A percentile compares a stretch with the other conserved stretches of the same genome.
Evolutionary conservation across 179 eudicot species (phyloP).

Genomic region (Drosera spatulata): DNA sequence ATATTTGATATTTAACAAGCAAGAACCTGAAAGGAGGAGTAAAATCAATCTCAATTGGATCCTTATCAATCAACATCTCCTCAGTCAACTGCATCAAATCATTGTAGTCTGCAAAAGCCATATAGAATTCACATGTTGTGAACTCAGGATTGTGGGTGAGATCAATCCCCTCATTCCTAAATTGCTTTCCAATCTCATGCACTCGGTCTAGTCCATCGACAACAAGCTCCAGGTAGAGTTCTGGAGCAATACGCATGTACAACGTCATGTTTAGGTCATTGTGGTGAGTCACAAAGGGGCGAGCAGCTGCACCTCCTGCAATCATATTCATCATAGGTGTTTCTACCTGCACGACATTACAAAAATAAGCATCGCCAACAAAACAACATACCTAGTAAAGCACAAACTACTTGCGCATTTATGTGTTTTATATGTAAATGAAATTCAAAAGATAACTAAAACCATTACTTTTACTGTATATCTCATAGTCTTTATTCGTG

Average conservation of each 20-base stretch:
- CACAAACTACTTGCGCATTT: no score
- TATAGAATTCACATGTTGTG: constrained; percentile 93
- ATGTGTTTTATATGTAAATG: no score
- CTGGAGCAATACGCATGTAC: constrained; percentile 97
- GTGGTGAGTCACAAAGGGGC: constrained; percentile 93
- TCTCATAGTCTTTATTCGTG: no score
- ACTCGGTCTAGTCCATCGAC: constrained; percentile 97
- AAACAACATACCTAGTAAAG: background rate
- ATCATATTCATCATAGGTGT: constrained; percentile 99
- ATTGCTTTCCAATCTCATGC: constrained; percentile 94
- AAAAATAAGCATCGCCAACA: background rate
- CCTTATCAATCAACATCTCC: constrained; percentile 63
- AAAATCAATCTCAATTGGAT: constrained; percentile 91
- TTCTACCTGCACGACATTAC: constrained; percentile 50
- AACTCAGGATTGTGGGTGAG: constrained; percentile 97
- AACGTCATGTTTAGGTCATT: constrained; percentile 87
- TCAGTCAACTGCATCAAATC: constrained; percentile 91
- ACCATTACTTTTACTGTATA: no score
- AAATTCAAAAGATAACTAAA: no score
- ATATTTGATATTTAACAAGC: background rate
- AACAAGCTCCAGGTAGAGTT: constrained; percentile 85
- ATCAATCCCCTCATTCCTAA: constrained; percentile 96
- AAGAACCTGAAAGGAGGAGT: constrained; percentile 95
- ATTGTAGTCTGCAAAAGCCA: constrained; percentile 96
- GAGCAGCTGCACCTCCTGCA: constrained; percentile 99